Percentiles rank a stretch among this genome's conserved stretches.
Evolutionary conservation across 2,329 filamentous ascomycete species (phyloP).

Genomic region (Trichoderma pleuroti): DNA sequence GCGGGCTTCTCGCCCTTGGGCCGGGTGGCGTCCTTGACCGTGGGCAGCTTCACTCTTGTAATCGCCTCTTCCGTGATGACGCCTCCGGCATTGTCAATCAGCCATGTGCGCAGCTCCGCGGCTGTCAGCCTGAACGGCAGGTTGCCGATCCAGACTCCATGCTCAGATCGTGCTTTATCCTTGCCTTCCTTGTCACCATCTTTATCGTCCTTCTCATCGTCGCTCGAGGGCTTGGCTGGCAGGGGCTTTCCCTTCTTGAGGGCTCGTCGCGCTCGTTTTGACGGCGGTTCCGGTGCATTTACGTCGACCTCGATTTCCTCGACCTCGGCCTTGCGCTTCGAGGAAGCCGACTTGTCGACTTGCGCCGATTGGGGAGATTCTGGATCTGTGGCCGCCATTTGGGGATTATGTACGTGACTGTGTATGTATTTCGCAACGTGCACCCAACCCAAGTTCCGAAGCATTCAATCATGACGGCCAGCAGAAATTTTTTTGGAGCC

Average conservation of each 20-base stretch:
- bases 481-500: conserved; percentile 17
- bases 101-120: conserved; percentile 71
- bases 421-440: neutral
- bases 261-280: conserved; percentile 86
- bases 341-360: conserved; percentile 23
- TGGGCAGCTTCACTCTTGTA: conserved; percentile 79
- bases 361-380: conserved; percentile 8
- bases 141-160: conserved; percentile 96
- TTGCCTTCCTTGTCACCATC: conserved; percentile 39
- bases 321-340: conserved; percentile 66
- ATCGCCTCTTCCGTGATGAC: conserved; percentile 66
- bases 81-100: conserved; percentile 68
- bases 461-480: neutral
- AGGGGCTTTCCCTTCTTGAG: conserved; percentile 77
- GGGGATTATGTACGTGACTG: neutral
- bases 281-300: conserved; percentile 83
- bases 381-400: conserved; percentile 23
- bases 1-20: conserved; percentile 33
- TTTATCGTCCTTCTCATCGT: conserved; percentile 36
- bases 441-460: neutral
- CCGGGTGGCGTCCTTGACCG: conserved; percentile 47
- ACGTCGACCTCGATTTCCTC: conserved; percentile 88
- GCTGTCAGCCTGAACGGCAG: conserved; percentile 78
- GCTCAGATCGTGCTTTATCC: conserved; percentile 63
- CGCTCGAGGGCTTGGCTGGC: conserved; percentile 40